Percentiles rank a stretch among this genome's conserved stretches.
Evolutionary conservation across 345 rosid species (phyloP).

Genomic region (Acer yangbiense): DNA sequence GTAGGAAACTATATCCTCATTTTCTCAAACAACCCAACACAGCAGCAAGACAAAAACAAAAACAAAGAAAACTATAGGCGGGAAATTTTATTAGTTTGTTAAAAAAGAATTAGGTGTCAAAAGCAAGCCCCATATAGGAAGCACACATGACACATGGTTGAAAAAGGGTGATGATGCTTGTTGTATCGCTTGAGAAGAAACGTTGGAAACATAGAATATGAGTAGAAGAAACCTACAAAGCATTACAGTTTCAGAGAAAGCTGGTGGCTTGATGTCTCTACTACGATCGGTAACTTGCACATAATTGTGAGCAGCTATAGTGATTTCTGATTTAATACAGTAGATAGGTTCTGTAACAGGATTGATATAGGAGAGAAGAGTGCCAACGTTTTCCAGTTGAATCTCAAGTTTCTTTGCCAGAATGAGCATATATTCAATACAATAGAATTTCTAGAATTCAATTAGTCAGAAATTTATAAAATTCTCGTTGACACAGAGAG

Average conservation of each 20-base stretch:
- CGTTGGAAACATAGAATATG: background rate
- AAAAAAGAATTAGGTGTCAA: no score
- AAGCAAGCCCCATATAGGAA: conserved; percentile 31
- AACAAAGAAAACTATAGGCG: no score
- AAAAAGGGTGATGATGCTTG: background rate
- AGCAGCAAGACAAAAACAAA: no score
- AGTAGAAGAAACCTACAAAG: background rate
- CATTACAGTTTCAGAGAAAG: background rate
- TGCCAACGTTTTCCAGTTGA: background rate
- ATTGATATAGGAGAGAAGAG: background rate
- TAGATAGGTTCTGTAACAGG: conserved; percentile 7
- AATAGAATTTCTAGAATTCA: no score
- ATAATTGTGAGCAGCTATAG: background rate
- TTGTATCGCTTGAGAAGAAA: background rate
- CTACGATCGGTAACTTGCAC: background rate
- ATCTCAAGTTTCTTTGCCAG: background rate
- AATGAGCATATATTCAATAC: background rate
- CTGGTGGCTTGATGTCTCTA: background rate
- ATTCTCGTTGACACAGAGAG: no score
- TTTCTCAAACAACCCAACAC: no score
- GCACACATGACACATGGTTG: background rate
- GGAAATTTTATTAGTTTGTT: no score
- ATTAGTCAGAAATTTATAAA: no score
- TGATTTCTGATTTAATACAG: background rate
- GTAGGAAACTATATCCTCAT: no score